Evolutionary conservation across 768 basidiomycete genomes (phyloP).

Genomic region (Lactarius pseudohatsudake): DNA sequence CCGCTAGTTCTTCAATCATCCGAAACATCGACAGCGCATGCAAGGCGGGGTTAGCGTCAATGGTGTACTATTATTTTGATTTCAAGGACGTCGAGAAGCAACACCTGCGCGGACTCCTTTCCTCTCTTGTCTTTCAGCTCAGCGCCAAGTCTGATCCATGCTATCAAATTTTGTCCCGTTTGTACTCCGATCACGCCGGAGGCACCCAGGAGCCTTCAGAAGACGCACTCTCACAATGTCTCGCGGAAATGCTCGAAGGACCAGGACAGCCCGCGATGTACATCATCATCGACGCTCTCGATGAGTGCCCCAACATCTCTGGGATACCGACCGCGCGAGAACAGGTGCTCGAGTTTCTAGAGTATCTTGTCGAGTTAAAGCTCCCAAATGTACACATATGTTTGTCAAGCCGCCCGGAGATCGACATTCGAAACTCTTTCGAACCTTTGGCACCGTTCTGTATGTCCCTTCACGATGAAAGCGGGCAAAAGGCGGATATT

Average conservation of each 20-base stretch:
- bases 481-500: constrained; percentile 2
- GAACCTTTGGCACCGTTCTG: background rate
- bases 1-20: no score
- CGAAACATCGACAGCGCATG: no score
- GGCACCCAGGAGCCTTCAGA: background rate
- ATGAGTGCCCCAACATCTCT: constrained; percentile 5
- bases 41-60: no score
- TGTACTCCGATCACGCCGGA: no score
- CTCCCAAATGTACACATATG: constrained; percentile 4
- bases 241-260: background rate
- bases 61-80: no score
- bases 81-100: no score
- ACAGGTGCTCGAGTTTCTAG: background rate
- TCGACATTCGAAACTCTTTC: background rate
- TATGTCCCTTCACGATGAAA: constrained; percentile 1
- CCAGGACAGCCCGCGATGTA: background rate
- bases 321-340: background rate
- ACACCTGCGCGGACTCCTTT: no score
- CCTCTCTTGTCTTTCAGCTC: no score
- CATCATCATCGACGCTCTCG: constrained; percentile 10
- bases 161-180: no score
- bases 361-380: background rate
- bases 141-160: no score
- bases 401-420: constrained; percentile 6
- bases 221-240: background rate